Evolutionary conservation across 2,329 filamentous ascomycete species (phyloP).

Genomic region (Parasarocladium wereldwijsianum): DNA sequence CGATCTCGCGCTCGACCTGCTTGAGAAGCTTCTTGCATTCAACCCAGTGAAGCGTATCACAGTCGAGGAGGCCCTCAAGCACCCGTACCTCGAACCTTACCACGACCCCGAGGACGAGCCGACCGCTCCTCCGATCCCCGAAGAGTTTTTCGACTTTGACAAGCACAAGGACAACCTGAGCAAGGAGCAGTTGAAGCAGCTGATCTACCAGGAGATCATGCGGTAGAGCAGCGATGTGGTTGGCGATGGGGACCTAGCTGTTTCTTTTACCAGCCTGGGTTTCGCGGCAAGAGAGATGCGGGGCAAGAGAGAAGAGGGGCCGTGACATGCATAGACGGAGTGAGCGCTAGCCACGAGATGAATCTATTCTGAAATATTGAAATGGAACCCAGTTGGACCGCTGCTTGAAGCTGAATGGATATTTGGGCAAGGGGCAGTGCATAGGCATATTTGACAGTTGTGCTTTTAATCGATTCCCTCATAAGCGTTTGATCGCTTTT

Average conservation of each 20-base stretch:
- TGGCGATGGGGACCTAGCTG: conserved; percentile 6
- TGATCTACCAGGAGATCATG: conserved; percentile 97
- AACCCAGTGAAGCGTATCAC: conserved; percentile 98
- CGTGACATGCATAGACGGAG: background rate
- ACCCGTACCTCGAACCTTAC: conserved; percentile 96
- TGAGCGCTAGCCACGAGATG: background rate
- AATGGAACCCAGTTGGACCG: too few relatives aligned
- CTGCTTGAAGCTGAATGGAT: too few relatives aligned
- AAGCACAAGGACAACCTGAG: conserved; percentile 98
- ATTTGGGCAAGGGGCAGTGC: too few relatives aligned
- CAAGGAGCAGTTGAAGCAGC: conserved; percentile 93
- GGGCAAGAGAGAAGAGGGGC: background rate
- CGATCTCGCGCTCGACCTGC: conserved; percentile 81
- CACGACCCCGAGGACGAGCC: conserved; percentile 98
- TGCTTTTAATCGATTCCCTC: too few relatives aligned
- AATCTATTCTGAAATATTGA: background rate
- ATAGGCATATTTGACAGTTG: too few relatives aligned
- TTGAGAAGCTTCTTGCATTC: conserved; percentile 93
- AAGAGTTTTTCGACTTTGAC: conserved; percentile 99
- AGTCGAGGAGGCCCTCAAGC: conserved; percentile 91
- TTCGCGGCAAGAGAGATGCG: background rate
- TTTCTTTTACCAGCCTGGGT: background rate
- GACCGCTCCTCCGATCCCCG: conserved; percentile 87
- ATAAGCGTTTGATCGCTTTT: too few relatives aligned
- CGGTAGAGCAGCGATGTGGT: too few relatives aligned